Evolutionary conservation across 129 eudicot genomes (phyloP).

Genomic region (Pseudognaphalium luteoalbum): DNA sequence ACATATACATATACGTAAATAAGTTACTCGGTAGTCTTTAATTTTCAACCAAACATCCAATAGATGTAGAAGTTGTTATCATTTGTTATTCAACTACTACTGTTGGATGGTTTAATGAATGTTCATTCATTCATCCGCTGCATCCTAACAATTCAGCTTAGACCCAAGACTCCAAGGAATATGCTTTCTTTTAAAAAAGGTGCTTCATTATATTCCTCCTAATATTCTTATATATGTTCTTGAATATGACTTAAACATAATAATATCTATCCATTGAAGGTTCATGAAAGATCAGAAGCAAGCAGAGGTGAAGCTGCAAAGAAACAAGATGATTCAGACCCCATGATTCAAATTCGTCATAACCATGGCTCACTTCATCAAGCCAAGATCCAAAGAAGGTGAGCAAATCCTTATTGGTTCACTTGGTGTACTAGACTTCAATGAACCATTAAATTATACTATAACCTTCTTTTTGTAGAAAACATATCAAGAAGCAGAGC

Average conservation of each 20-base stretch:
- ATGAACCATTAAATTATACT: neutral
- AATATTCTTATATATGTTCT: conserved; percentile 16
- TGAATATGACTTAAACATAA: conserved; percentile 8
- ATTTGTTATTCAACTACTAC: neutral
- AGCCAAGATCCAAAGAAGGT: neutral
- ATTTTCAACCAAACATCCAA: neutral
- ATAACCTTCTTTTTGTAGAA: neutral
- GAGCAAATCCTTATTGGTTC: neutral
- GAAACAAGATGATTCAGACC: conserved; percentile 9
- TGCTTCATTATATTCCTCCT: conserved; percentile 32
- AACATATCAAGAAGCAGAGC: conserved; percentile 9
- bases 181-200: conserved; percentile 28
- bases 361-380: conserved; percentile 17
- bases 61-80: neutral
- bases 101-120: neutral
- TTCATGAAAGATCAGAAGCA: conserved; percentile 21
- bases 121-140: neutral
- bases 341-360: neutral
- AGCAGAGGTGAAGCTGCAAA: conserved; percentile 16
- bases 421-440: neutral
- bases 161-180: conserved; percentile 26
- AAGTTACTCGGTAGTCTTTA: neutral
- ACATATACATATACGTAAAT: neutral
- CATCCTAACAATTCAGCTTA: conserved; percentile 5
- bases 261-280: neutral